phyloP scores from a whole-genome alignment of 768 basidiomycete genomes.

The Russula sp. region DNA sequence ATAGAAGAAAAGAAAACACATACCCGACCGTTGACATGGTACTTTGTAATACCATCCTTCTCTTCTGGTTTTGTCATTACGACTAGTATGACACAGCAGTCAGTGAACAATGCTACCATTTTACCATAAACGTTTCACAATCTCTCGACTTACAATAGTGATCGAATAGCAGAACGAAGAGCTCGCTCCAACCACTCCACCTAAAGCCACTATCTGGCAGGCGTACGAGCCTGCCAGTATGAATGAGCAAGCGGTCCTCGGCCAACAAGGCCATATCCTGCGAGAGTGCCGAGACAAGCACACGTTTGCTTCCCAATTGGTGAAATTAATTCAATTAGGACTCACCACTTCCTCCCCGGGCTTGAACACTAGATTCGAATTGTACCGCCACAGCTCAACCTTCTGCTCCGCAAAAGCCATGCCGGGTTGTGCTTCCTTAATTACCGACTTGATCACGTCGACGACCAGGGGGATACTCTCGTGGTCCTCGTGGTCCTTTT shows the following conservation, averaged over 20 bases:
- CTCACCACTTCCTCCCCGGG: conserved; percentile 61
- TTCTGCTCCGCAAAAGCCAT: conserved; percentile 83
- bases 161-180: conserved; percentile 88
- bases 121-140: no score
- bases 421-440: conserved; percentile 83
- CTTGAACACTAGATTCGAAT: conserved; percentile 73
- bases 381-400: conserved; percentile 84
- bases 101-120: neutral
- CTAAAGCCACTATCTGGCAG: conserved; percentile 86
- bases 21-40: conserved; percentile 74
- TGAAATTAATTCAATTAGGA: neutral
- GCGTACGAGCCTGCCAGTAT: conserved; percentile 74
- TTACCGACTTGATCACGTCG: conserved; percentile 78
- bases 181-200: conserved; percentile 86
- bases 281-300: no score
- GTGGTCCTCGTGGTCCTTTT: conserved; percentile 68
- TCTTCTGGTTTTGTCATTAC: conserved; percentile 85
- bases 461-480: conserved; percentile 79
- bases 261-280: conserved; percentile 87
- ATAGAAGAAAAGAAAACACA: conserved; percentile 21
- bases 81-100: conserved; percentile 46
- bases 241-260: conserved; percentile 73
- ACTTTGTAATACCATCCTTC: conserved; percentile 66
- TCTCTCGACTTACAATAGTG: conserved; percentile 68
- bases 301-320: no score